A percentile compares a stretch with the other conserved stretches of the same genome.
These are phyloP conservation scores for Mentha longifolia DNA, from an alignment of 257 asterid species.

Conservation along the genomic window DNA sequence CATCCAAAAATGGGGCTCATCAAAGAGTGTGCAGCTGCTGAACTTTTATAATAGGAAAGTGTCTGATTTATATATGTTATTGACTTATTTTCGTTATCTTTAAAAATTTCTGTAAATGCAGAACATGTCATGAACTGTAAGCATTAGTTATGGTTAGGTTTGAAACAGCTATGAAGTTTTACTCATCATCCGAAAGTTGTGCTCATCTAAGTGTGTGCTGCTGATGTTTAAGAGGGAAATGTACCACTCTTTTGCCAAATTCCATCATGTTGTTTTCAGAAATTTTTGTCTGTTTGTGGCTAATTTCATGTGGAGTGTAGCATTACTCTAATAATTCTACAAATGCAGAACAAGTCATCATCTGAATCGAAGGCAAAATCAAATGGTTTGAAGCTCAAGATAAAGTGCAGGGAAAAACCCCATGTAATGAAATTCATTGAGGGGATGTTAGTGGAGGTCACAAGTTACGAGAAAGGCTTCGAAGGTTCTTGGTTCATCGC, in stretches of 20 bases:
- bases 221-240: not conserved
- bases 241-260: not conserved
- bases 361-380: slow-evolving; percentile 36
- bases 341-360: slow-evolving; percentile 41
- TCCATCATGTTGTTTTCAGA: not conserved
- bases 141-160: not conserved
- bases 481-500: slow-evolving; percentile 55
- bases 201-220: not conserved
- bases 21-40: not conserved
- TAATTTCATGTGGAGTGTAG: not conserved
- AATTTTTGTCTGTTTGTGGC: not conserved
- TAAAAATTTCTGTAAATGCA: not conserved
- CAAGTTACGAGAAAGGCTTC: slow-evolving; percentile 37
- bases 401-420: slow-evolving; percentile 37
- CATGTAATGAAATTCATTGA: slow-evolving; percentile 32
- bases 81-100: not conserved
- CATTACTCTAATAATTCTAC: slow-evolving; percentile 9
- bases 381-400: slow-evolving; percentile 44
- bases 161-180: not conserved
- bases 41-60: not conserved
- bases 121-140: not conserved
- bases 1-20: not conserved
- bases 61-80: not conserved
- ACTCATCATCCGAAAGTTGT: not conserved
- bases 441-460: slow-evolving; percentile 63